Evolutionary conservation across 2,329 filamentous ascomycete species (phyloP), one percentile per base, ranked within the genome.

Genomic region (Colletotrichum sansevieriae): DNA sequence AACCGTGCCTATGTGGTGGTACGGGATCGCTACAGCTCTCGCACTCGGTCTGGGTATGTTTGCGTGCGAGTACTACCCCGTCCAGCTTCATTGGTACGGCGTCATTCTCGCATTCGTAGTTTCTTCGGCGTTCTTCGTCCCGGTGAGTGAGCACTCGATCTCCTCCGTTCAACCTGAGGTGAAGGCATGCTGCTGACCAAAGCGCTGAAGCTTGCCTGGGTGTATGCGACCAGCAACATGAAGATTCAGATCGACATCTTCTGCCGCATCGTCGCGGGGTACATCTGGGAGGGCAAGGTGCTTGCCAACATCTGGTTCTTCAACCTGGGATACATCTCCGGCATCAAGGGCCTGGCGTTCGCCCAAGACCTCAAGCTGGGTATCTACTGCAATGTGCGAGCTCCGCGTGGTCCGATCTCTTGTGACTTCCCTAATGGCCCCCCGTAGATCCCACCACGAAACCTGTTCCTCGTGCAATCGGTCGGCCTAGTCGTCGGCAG

Each of bases 301-400:
- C 74, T 79, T 39, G 78, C 73, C 55, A 80, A 80, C 46, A 80
- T 81, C 39, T 78, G 76, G 75, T 79, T 80, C 74, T 79, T 78
- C 41, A 75, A 80, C 46, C 61, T 78, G 41, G 78, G 76, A 2
- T 83, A 82, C 54, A 83, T 83, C 41, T 78, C 79, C 2, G 78
- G 79, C 49, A 78, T 78, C 60, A 82, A 84, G 63, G 81, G 76
- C 0, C 75, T 83, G 2, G 76, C 76, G 6, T 83, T 83, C 70
- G 78, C 80, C 0, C 77, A 80, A 64, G 83, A 85, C 49, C 71
- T 84, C 35, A 85, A 85, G 69, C 76, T 85, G 0, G 84, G 81
- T 0, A 76, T 82, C 4, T 82, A 83, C 71, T 77, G 75, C 56
- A 76, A 78, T 25, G 75, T 76, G 35, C 64, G 72, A 63, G 6